phyloP scores from a whole-genome alignment of 768 basidiomycete species.

The Pleurotus tuber-regium region DNA sequence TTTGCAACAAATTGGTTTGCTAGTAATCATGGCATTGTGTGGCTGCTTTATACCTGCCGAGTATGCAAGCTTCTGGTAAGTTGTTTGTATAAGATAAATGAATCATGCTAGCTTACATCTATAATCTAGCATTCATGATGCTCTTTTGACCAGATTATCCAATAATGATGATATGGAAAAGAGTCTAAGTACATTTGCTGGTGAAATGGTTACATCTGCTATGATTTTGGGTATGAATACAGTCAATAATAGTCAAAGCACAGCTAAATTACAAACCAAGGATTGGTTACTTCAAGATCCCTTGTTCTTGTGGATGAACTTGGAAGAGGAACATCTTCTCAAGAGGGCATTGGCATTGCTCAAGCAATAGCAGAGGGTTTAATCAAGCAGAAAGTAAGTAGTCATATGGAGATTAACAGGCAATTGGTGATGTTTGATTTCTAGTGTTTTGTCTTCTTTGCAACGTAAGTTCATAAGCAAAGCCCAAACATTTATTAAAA shows the following conservation, averaged over 20 bases:
- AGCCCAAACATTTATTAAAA: neutral
- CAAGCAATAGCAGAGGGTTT: slow-evolving; percentile 82
- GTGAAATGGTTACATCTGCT: slow-evolving; percentile 89
- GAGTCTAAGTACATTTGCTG: slow-evolving; percentile 90
- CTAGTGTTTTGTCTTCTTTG: slow-evolving; percentile 87
- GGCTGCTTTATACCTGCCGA: slow-evolving; percentile 93
- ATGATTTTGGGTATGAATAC: slow-evolving; percentile 74
- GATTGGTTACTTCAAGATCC: slow-evolving; percentile 65
- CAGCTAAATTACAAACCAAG: slow-evolving; percentile 29
- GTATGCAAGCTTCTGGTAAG: slow-evolving; percentile 84
- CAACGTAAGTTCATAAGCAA: slow-evolving; percentile 60
- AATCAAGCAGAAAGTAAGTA: slow-evolving; percentile 64
- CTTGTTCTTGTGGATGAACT: slow-evolving; percentile 92
- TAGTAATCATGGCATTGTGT: slow-evolving; percentile 84
- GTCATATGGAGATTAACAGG: neutral
- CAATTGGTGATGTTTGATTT: slow-evolving; percentile 1
- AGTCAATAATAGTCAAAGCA: neutral
- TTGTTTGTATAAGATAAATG: neutral
- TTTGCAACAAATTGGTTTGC: slow-evolving; percentile 79
- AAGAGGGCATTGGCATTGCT: slow-evolving; percentile 78
- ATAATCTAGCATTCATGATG: slow-evolving; percentile 66
- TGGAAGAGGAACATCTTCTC: slow-evolving; percentile 86
- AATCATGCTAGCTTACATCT: neutral
- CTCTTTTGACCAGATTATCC: slow-evolving; percentile 81
- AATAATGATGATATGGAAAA: slow-evolving; percentile 94